These are phyloP conservation scores for Pochonia chlamydosporia DNA, from an alignment of 2,329 filamentous ascomycete genomes.

Conservation along the genomic window DNA sequence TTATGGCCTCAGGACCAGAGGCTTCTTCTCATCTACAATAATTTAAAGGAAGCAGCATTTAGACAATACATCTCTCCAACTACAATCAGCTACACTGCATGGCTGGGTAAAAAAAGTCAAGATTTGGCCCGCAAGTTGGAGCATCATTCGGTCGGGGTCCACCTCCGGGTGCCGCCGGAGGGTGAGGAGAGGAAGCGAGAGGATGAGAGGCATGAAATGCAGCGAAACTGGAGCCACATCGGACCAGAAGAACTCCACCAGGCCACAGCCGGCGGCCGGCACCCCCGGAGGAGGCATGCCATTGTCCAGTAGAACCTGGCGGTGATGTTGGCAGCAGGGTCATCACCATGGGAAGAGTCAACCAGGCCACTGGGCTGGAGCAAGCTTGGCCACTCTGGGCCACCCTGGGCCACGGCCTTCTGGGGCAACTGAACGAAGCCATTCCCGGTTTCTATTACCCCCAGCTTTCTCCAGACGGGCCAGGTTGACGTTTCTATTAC, in stretches of 20 bases:
- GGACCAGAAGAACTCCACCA: slow-evolving; percentile 1
- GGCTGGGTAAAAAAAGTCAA: too few relatives aligned
- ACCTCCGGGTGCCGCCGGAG: slow-evolving; percentile 6
- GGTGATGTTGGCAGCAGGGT: too few relatives aligned
- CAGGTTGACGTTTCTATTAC: slow-evolving; percentile 25
- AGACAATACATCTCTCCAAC: too few relatives aligned
- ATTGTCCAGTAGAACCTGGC: not conserved
- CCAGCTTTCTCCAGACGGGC: slow-evolving; percentile 22
- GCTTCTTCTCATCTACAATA: too few relatives aligned
- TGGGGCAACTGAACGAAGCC: not conserved
- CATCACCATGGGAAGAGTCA: too few relatives aligned
- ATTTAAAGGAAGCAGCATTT: too few relatives aligned
- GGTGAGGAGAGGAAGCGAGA: not conserved
- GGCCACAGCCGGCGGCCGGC: not conserved
- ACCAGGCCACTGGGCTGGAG: too few relatives aligned
- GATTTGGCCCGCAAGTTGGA: too few relatives aligned
- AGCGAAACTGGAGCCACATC: not conserved
- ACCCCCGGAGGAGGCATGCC: not conserved
- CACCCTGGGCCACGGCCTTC: slow-evolving; percentile 4
- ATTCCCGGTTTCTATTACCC: slow-evolving; percentile 27
- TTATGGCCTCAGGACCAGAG: too few relatives aligned
- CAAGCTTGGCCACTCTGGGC: too few relatives aligned
- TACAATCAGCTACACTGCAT: too few relatives aligned
- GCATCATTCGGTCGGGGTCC: slow-evolving; percentile 1
- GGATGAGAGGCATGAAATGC: not conserved